A percentile compares a stretch with the other conserved stretches of the same genome.
Conservation (phyloP, 2,329 filamentous ascomycete genomes). For the Penicillium sp. region DNA sequence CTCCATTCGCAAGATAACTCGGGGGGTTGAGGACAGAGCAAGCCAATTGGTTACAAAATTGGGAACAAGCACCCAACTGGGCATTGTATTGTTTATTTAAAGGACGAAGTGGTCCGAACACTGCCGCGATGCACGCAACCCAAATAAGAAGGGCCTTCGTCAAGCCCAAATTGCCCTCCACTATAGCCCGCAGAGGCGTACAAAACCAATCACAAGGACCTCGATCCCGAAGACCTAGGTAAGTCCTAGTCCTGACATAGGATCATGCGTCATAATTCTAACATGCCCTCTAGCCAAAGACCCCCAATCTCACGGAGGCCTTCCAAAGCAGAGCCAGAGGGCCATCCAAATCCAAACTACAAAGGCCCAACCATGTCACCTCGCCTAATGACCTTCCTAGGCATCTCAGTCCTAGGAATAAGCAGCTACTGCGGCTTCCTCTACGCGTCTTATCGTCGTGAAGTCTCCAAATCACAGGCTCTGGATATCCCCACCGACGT, state of each 20-base stretch:
- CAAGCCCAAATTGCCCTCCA: slow-evolving; percentile 18
- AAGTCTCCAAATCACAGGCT: slow-evolving; percentile 32
- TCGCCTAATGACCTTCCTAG: slow-evolving; percentile 37
- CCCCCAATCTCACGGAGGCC: slow-evolving; percentile 12
- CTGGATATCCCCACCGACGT: slow-evolving; percentile 43
- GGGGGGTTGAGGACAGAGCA: background rate
- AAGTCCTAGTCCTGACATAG: background rate
- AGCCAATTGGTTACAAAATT: background rate
- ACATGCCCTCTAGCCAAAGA: background rate
- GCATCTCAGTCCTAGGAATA: slow-evolving; percentile 40
- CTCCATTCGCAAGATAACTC: background rate
- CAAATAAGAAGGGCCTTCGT: slow-evolving; percentile 22
- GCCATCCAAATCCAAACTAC: slow-evolving; percentile 14
- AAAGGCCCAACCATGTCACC: slow-evolving; percentile 27
- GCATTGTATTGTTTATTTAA: background rate
- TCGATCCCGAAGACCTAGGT: slow-evolving; percentile 21
- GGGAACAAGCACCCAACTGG: background rate
- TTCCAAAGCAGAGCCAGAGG: slow-evolving; percentile 24
- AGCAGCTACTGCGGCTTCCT: slow-evolving; percentile 47
- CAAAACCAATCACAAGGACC: slow-evolving; percentile 16
- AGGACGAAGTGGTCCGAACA: background rate
- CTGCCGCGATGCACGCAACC: slow-evolving; percentile 28
- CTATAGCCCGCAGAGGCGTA: slow-evolving; percentile 13
- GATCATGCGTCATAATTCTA: no score
- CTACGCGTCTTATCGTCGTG: slow-evolving; percentile 43